A percentile compares a stretch with the other conserved stretches of the same genome.
These are phyloP conservation scores for Diutina neorugosa DNA, from an alignment of 1,139 yeast genomes.

Conservation along the genomic window DNA sequence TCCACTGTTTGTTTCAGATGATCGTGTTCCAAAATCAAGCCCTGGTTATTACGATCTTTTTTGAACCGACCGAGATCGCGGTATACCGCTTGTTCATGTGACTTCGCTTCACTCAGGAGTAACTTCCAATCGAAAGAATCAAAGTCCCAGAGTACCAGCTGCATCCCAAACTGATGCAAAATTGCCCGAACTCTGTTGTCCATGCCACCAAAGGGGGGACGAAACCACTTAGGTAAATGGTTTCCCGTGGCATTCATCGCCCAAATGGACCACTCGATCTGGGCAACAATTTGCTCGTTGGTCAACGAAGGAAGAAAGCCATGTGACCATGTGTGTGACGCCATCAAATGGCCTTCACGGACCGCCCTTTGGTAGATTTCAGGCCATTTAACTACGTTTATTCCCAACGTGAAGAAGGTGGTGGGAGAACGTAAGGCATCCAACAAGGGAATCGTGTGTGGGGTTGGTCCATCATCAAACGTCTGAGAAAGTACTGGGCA, in stretches of 20 bases:
- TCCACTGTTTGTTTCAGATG: slow-evolving; percentile 55
- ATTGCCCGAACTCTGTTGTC: slow-evolving; percentile 78
- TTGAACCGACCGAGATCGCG: slow-evolving; percentile 46
- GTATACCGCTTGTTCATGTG: slow-evolving; percentile 39
- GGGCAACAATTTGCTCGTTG: slow-evolving; percentile 78
- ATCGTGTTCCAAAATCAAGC: slow-evolving; percentile 80
- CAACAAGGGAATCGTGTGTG: slow-evolving; percentile 9
- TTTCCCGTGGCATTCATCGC: slow-evolving; percentile 93
- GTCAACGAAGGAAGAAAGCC: slow-evolving; percentile 64
- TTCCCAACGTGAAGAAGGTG: slow-evolving; percentile 80
- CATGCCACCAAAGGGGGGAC: slow-evolving; percentile 94
- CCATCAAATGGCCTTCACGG: slow-evolving; percentile 63
- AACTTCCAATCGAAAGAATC: slow-evolving; percentile 91
- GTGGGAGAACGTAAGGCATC: slow-evolving; percentile 15
- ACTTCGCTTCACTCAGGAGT: slow-evolving; percentile 17
- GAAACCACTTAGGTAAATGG: slow-evolving; percentile 83
- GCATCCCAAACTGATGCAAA: slow-evolving; percentile 76
- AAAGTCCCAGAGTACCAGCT: slow-evolving; percentile 81
- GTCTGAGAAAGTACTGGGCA: slow-evolving; percentile 74
- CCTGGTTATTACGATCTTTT: slow-evolving; percentile 25
- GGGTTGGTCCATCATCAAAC: slow-evolving; percentile 92
- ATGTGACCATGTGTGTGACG: slow-evolving; percentile 91
- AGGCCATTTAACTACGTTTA: slow-evolving; percentile 67
- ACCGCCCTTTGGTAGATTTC: slow-evolving; percentile 51
- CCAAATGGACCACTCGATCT: slow-evolving; percentile 92